Conservation (phyloP, 768 basidiomycete species). For the Galerina sulciceps region DNA sequence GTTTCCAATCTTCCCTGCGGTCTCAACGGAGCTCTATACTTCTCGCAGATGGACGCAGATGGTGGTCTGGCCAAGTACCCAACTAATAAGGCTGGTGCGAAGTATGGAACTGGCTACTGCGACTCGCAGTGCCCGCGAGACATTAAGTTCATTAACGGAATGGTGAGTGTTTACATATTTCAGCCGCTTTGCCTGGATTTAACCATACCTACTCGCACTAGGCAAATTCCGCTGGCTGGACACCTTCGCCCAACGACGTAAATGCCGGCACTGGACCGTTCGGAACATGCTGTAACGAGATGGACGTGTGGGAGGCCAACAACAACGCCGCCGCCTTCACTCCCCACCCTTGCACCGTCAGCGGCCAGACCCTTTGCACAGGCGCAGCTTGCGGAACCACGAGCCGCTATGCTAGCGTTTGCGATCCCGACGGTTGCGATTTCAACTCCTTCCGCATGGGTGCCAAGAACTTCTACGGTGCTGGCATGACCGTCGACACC, state of each 20-base stretch:
- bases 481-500: conserved; percentile 3
- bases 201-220: background rate
- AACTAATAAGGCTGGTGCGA: conserved; percentile 59
- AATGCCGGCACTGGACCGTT: conserved; percentile 2
- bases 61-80: conserved; percentile 50
- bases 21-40: conserved; percentile 65
- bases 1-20: conserved; percentile 60
- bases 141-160: conserved; percentile 60
- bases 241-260: background rate
- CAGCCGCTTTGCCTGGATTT: no score
- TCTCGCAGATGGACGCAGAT: conserved; percentile 58
- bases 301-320: conserved; percentile 12
- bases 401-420: background rate
- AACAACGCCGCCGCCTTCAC: background rate
- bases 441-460: conserved; percentile 11
- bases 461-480: background rate
- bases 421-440: conserved; percentile 3
- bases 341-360: conserved; percentile 2
- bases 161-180: conserved; percentile 30
- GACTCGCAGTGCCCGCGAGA: conserved; percentile 56
- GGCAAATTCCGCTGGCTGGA: conserved; percentile 7
- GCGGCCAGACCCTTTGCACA: background rate
- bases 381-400: background rate
- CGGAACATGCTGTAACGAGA: conserved; percentile 13
- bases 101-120: conserved; percentile 38